Base-by-base conservation (phyloP, 129 eudicot genomes). In the Pittosporum tobira region DNA sequence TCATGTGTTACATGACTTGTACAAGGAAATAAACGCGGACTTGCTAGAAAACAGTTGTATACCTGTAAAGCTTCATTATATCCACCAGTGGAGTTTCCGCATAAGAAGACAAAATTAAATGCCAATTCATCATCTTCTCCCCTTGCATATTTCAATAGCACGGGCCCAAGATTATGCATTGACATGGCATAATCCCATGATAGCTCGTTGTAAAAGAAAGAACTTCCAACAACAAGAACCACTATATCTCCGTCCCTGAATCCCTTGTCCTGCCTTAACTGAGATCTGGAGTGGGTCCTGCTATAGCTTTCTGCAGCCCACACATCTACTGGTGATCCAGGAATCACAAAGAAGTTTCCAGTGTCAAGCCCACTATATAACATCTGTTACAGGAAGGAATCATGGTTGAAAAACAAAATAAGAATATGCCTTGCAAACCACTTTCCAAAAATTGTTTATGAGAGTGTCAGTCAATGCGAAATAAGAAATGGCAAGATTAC, bases 291-390 rank as follows among this genome's bases (percentile, higher is more conserved):
- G 73, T 91, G 87, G 40, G 62, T 46, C 72, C 61, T 75, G 45
- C 65, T 70, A 77, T 86, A 91, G 75, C 78, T 86, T 76, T 87
- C 94, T 23, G 99, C 94, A 63, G 88, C 85, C 96, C 96, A 91
- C 72, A 78, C 83, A 68, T 91, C 99, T 69, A 76, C 24, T 55
- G 99, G 99, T 78, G 99, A 83, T 72, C 96, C 99, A 81, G 99
- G 99, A 81, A 86, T 81, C 74, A 91, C 99, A 78, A 80, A 76
- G 88, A 91, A 91, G 91, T 91, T 91, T 87, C 99, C 99, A 66
- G 83, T 74, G 83, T 91, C 99, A 72, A 91, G 90, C 73, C 62
- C 75, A 74, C 94, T 91, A 77, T 91, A 91, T 64, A 91, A 71
- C 88, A 91, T 91, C 99, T 91, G 96, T 63, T 52, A 74, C 80